Evolutionary conservation across 305 asterid genomes (phyloP).

Genomic region (Solanum hybrid): DNA sequence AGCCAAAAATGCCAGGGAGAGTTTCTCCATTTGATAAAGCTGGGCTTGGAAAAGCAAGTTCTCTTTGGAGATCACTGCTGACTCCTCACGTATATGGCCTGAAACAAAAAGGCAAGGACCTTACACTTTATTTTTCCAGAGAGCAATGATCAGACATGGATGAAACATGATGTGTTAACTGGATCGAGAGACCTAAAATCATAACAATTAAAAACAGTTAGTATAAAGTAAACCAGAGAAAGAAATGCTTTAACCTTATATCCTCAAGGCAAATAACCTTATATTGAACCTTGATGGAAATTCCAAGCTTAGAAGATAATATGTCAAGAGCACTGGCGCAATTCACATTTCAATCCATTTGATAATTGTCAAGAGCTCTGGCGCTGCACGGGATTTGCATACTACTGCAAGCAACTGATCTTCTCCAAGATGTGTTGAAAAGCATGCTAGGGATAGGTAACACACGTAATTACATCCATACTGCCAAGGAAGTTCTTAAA

Average conservation of each 20-base stretch:
- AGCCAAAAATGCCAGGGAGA: constrained; percentile 44
- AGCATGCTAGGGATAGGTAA: not conserved
- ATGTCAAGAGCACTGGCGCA: constrained; percentile 8
- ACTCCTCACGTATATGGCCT: constrained; percentile 23
- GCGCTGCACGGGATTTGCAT: constrained; percentile 33
- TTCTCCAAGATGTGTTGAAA: constrained; percentile 45
- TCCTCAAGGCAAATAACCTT: constrained; percentile 37
- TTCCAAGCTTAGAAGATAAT: constrained; percentile 19
- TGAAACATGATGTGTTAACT: not conserved
- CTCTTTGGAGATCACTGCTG: constrained; percentile 15
- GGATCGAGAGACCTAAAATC: not conserved
- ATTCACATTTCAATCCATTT: constrained; percentile 5
- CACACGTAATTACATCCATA: not conserved
- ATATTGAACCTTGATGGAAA: constrained; percentile 18
- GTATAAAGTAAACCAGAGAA: not conserved
- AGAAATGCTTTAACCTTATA: constrained; percentile 28
- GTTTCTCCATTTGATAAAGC: constrained; percentile 22
- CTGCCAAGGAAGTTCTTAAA: not conserved
- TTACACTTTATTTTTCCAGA: not conserved
- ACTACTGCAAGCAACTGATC: constrained; percentile 34
- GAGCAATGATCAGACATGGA: not conserved
- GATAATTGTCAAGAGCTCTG: constrained; percentile 15
- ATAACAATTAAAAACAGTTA: not conserved
- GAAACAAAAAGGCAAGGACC: not conserved
- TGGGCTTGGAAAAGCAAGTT: constrained; percentile 28